Evolutionary conservation across 768 basidiomycete species (phyloP).

Genomic region (Kwoniella pini): DNA sequence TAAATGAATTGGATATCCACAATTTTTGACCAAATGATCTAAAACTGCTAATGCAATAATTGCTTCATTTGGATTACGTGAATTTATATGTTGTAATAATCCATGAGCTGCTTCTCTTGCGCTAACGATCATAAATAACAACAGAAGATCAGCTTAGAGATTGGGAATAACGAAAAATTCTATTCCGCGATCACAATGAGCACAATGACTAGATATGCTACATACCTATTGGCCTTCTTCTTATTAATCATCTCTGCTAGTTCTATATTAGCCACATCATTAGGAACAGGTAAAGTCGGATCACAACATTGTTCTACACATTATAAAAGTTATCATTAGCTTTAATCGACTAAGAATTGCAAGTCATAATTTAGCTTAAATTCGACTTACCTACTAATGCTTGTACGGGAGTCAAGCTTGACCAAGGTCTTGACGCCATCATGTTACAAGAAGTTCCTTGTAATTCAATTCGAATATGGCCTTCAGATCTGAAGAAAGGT

Average conservation of each 20-base stretch:
- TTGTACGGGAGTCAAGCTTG: conserved; percentile 47
- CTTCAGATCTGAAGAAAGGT: background rate
- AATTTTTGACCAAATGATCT: conserved; percentile 72
- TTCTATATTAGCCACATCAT: conserved; percentile 88
- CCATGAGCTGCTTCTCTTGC: conserved; percentile 89
- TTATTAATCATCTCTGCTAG: conserved; percentile 88
- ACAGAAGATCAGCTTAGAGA: conserved; percentile 2
- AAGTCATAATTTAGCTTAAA: background rate
- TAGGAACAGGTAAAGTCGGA: conserved; percentile 79
- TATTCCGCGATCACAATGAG: no score
- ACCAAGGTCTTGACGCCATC: conserved; percentile 45
- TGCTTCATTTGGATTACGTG: conserved; percentile 87
- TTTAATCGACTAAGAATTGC: conserved; percentile 6
- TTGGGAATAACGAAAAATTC: conserved; percentile 1
- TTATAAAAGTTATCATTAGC: background rate
- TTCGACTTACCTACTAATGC: conserved; percentile 48
- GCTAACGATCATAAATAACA: no score
- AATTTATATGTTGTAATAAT: conserved; percentile 80
- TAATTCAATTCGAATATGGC: background rate
- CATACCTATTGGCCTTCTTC: conserved; percentile 95
- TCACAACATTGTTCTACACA: conserved; percentile 81
- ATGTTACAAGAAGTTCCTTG: conserved; percentile 2
- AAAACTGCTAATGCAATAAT: conserved; percentile 67
- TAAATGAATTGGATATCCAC: conserved; percentile 95
- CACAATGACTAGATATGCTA: no score